A percentile compares a stretch with the other conserved stretches of the same genome.
Conservation (phyloP, 1,139 yeast species). For the Kodamaea plutei region DNA sequence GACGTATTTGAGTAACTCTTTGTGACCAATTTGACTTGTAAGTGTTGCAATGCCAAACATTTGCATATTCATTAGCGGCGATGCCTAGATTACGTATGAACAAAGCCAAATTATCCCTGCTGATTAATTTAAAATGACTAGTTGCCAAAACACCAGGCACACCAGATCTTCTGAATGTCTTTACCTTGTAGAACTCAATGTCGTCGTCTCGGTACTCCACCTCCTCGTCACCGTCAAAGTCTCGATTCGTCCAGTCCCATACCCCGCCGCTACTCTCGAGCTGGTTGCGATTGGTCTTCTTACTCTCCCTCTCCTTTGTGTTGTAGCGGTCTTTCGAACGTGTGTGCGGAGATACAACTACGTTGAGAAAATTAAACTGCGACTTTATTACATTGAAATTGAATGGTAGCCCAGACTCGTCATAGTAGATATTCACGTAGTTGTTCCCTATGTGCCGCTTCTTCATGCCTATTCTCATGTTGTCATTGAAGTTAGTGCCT, state of each 20-base stretch:
- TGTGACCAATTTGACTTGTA: conserved; percentile 65
- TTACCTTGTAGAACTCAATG: conserved; percentile 49
- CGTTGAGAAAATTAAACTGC: conserved; percentile 78
- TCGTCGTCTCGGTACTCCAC: conserved; percentile 6
- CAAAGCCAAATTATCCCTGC: conserved; percentile 54
- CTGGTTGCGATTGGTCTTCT: background rate
- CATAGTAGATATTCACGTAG: conserved; percentile 74
- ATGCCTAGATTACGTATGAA: conserved; percentile 66
- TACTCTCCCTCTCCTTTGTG: background rate
- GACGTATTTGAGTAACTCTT: conserved; percentile 54
- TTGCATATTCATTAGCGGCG: conserved; percentile 68
- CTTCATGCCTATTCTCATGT: conserved; percentile 47
- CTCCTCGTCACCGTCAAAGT: conserved; percentile 6
- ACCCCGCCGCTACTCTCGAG: background rate
- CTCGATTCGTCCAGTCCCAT: conserved; percentile 6
- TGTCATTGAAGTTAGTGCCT: conserved; percentile 34
- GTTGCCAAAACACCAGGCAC: conserved; percentile 77
- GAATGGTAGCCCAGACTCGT: conserved; percentile 64
- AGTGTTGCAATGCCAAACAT: conserved; percentile 63
- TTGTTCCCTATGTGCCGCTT: conserved; percentile 86
- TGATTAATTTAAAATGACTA: conserved; percentile 66
- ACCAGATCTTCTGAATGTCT: conserved; percentile 60
- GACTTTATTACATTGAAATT: conserved; percentile 69
- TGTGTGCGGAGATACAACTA: conserved; percentile 69
- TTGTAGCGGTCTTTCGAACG: conserved; percentile 6